Percentiles rank a stretch among this genome's conserved stretches.
Evolutionary conservation across 495 filamentous ascomycete species (phyloP).

Genomic region (Terfezia claveryi): DNA sequence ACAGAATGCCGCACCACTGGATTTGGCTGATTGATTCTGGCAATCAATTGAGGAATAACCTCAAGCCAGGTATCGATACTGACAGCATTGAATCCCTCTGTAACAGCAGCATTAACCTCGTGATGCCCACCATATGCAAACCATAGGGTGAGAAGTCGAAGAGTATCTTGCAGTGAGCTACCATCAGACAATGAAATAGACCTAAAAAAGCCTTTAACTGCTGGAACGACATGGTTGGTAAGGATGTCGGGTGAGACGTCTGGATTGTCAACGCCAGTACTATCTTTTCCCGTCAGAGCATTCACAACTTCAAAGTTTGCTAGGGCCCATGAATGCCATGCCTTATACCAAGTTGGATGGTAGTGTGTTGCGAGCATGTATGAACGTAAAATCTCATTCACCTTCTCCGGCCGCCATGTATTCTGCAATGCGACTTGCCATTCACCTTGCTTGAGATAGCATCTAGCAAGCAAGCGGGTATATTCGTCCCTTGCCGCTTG

Average conservation of each 20-base stretch:
- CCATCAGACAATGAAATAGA: constrained; percentile 79
- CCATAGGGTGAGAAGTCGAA: constrained; percentile 84
- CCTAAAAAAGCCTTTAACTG: constrained; percentile 82
- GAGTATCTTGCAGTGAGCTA: constrained; percentile 85
- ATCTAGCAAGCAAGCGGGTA: constrained; percentile 70
- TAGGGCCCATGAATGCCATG: constrained; percentile 97
- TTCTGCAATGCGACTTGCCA: constrained; percentile 55
- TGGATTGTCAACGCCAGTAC: constrained; percentile 4
- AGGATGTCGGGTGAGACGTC: constrained; percentile 39
- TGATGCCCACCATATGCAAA: constrained; percentile 74
- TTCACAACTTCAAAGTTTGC: constrained; percentile 98
- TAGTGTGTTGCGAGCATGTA: constrained; percentile 81
- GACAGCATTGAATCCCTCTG: constrained; percentile 70
- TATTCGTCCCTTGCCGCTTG: constrained; percentile 28
- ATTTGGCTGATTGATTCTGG: constrained; percentile 89
- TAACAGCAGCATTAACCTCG: constrained; percentile 71
- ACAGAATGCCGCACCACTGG: constrained; percentile 64
- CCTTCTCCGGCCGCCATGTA: constrained; percentile 13
- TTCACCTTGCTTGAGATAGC: constrained; percentile 83
- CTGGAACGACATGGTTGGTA: constrained; percentile 76
- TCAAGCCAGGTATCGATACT: constrained; percentile 96
- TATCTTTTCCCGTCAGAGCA: constrained; percentile 5
- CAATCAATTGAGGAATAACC: constrained; percentile 92
- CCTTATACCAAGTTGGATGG: constrained; percentile 88
- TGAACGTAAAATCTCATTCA: constrained; percentile 54